phyloP scores from a whole-genome alignment of 257 asterid species.

The Datura wrightii region DNA sequence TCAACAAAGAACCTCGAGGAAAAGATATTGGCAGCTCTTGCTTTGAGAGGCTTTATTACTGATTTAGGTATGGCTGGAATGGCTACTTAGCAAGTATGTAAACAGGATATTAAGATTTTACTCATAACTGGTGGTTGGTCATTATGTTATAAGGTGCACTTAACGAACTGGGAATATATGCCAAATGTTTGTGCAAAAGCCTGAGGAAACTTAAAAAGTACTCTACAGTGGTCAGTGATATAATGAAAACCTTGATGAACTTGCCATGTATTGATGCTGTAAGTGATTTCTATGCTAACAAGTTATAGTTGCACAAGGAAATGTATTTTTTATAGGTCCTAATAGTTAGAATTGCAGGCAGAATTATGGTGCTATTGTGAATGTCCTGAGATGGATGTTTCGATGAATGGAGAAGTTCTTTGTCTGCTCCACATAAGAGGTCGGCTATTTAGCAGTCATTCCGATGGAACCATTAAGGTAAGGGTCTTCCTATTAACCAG shows the following conservation, averaged over 20 bases:
- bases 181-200: conserved; percentile 64
- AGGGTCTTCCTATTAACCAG: background rate
- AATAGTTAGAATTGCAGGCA: conserved; percentile 52
- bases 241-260: conserved; percentile 74
- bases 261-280: conserved; percentile 70
- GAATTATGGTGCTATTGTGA: conserved; percentile 77
- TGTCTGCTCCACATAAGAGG: conserved; percentile 60
- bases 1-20: conserved; percentile 83
- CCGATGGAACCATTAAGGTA: conserved; percentile 89
- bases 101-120: background rate
- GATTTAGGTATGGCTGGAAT: conserved; percentile 58
- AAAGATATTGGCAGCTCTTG: conserved; percentile 72
- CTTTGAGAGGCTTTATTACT: conserved; percentile 63
- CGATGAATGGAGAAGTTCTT: conserved; percentile 79
- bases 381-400: conserved; percentile 67
- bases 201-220: conserved; percentile 70
- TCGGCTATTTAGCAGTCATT: conserved; percentile 68
- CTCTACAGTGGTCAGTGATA: conserved; percentile 57
- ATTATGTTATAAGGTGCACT: conserved; percentile 53
- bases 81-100: background rate
- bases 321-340: conserved; percentile 9
- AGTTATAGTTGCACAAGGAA: background rate
- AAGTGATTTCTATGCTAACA: conserved; percentile 41
- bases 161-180: conserved; percentile 57
- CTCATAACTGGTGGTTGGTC: conserved; percentile 24